Base-by-base conservation (phyloP, 2,329 filamentous ascomycete genomes). In the Paramyrothecium roridum region DNA sequence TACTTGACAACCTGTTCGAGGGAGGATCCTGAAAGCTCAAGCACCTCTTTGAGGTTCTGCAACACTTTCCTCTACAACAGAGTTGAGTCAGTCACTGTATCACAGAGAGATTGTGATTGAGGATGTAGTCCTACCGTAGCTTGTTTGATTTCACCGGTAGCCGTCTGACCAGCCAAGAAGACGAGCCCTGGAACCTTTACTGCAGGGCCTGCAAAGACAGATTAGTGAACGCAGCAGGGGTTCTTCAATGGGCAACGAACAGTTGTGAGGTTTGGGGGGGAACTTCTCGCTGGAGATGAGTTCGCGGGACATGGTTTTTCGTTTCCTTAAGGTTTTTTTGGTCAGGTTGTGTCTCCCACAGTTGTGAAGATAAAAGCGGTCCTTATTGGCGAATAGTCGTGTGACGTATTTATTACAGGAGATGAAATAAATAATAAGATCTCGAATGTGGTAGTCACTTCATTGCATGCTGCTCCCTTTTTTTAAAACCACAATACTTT, bases 1-100 rank as follows among this genome's bases (percentile, higher is more conserved):
- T 87, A 84, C 76, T 90, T 89, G 63, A 90, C 84, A 17, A 89
- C 83, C 64, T 83, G 83, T 52, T 77, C 72, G 26, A 91, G 76
- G 33, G 76, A 78, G 21, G 82, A 85, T 3, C 86, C 87, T 2
- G 87, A 85, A 50, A 84, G 87, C 56, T 84, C 80, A 17, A 91
- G 78, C 52, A 91, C 86, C n/a, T 84, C 84, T 56, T 80, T 77
- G 64, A 91, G 79, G 69, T 89, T 89, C 34, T 62, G 60, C 12
- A 62, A 53, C 4, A 58, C 59, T 2, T 52, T 57, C 16, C 59
- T 56, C 59, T 55, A 49, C 11, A 20, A 47, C 21, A 4, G 26
- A 30, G 26, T 3, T 34, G 17, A 51, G 17, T 34, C 30, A 30
- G 49, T 37, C n/a, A 34, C n/a, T 8, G 19, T 16, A 13, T 13